phyloP scores from a whole-genome alignment of 345 rosid genomes.

The Eucalyptus guilfoylei region DNA sequence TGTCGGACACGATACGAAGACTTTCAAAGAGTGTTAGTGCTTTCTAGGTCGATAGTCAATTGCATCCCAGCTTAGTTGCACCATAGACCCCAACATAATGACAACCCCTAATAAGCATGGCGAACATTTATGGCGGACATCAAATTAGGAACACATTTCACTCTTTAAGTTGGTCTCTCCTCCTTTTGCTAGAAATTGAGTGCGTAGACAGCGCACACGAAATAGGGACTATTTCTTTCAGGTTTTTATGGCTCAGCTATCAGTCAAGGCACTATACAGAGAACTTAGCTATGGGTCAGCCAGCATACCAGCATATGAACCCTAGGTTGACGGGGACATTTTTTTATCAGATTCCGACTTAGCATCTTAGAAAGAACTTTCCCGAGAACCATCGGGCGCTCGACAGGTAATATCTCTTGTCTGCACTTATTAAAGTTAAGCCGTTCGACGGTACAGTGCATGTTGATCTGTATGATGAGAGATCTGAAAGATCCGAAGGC shows the following conservation, averaged over 20 bases:
- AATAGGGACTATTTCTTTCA: neutral
- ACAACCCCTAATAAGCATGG: neutral
- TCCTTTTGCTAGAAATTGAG: neutral
- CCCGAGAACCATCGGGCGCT: neutral
- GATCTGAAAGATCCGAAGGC: neutral
- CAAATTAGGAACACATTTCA: neutral
- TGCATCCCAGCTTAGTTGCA: neutral
- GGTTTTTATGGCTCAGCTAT: neutral
- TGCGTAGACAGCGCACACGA: neutral
- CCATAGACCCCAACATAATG: neutral
- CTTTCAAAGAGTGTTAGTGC: accelerated
- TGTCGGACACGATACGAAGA: accelerated
- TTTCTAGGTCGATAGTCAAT: too few species aligned
- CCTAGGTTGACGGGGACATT: neutral
- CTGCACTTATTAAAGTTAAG: neutral
- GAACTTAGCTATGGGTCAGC: neutral
- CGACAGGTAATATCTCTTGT: neutral
- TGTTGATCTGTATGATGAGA: neutral
- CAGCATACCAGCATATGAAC: neutral
- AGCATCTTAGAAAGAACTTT: neutral
- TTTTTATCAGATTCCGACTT: neutral
- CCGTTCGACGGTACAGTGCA: neutral
- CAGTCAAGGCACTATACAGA: neutral
- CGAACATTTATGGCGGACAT: neutral
- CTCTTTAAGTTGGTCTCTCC: neutral